Conservation (phyloP, 306 rosid species). For the Gynostemma pentaphyllum region DNA sequence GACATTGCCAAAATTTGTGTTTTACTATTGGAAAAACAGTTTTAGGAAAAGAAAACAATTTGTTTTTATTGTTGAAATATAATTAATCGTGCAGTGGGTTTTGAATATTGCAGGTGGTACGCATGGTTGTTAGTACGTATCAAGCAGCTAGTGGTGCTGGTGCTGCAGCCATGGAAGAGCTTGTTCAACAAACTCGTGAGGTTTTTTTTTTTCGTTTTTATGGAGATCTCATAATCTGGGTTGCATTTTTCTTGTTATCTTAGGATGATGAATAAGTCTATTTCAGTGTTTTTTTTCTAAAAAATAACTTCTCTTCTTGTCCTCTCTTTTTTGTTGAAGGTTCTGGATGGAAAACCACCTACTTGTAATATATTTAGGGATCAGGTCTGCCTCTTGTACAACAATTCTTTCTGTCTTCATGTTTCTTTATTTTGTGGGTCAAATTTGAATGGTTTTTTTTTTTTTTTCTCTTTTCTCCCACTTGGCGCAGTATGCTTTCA, state of each 20-base stretch:
- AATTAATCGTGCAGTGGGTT: background rate
- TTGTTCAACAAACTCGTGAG: constrained; percentile 89
- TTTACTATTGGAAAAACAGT: background rate
- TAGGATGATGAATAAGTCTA: background rate
- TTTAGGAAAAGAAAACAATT: background rate
- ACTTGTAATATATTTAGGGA: constrained; percentile 69
- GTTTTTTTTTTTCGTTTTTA: constrained; percentile 26
- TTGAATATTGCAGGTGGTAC: constrained; percentile 50
- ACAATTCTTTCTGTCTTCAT: background rate
- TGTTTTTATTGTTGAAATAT: background rate
- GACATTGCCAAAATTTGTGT: background rate
- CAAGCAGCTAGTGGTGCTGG: constrained; percentile 99
- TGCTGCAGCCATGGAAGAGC: constrained; percentile 99
- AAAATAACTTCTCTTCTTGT: background rate
- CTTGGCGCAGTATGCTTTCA: constrained; percentile 81
- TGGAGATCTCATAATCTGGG: constrained; percentile 4
- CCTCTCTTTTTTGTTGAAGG: constrained; percentile 29
- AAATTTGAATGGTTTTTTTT: background rate
- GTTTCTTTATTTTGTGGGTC: background rate
- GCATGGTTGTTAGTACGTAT: constrained; percentile 96
- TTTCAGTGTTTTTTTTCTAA: background rate
- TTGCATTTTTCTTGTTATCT: background rate
- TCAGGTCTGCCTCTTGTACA: constrained; percentile 46
- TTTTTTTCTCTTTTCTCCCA: background rate
- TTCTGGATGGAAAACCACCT: constrained; percentile 67